Base-by-base conservation (phyloP, 108 stramenopile species). In the Chaetoceros muelleri region DNA sequence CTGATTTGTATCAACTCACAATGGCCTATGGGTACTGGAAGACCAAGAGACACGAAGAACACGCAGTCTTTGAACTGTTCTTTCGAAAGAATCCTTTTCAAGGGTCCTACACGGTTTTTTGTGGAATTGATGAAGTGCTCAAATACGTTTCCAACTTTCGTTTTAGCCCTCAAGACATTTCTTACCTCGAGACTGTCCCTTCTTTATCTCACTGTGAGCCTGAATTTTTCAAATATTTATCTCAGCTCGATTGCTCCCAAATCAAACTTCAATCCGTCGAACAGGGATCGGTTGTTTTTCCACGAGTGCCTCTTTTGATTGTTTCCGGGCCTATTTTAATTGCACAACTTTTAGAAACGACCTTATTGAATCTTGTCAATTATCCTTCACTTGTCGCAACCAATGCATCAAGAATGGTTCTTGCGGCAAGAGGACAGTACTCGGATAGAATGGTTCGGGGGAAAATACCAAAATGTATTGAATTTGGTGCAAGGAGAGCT, bases 11-110 rank as follows among this genome's bases (percentile, higher is more conserved):
- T 66, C 99, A 99, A 69, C 63, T 99, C 13, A 95, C 96, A 10
- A 99, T 99, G 99, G 73, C 86, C 16, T 98, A 97, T 63, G 94
- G 95, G 13, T 96, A 98, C 66, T 99, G 96, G 97, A 93, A 78
- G 49, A 84, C 76, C 17, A 73, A 75, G 28, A 80, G 92, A 20
- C 88, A 90, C 61, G 26, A 87, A 2, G 87, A 94, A 24, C 52
- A 28, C 0, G 75, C 87, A 0, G 78, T 85, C 60, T 95, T 95
- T 62, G 95, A 95, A 51, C 59, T 98, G 0, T 99, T 97, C 79
- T 98, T 97, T 72, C 90, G 99, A 23, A 98, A 96, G 70, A 93
- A 87, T 65, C 96, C 96, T 0, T 99, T 99, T 60, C 60, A 81
- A 25, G 98, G 98, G 1, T 79, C 86, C 51, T 84, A 74, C 71